Percentiles rank a stretch among this genome's conserved stretches.
phyloP scores from a whole-genome alignment of 495 filamentous ascomycete species.

The Aspergillus biplanus region DNA sequence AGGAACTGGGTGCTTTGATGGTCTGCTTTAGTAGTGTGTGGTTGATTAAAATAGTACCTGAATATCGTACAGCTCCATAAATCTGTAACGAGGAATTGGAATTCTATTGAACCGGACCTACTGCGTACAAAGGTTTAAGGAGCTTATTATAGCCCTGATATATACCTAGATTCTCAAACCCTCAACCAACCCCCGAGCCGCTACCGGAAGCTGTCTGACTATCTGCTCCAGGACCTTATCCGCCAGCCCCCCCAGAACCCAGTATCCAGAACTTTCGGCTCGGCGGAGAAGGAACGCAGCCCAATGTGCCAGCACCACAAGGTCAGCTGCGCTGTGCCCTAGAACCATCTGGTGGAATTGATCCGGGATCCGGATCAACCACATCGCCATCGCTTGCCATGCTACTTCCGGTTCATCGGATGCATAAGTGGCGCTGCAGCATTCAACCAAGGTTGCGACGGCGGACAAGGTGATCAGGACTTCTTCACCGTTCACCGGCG shows the following conservation, averaged over 20 bases:
- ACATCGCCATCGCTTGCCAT: constrained; percentile 9
- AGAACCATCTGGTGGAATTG: constrained; percentile 9
- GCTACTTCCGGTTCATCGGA: not conserved
- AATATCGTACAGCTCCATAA: too few relatives aligned
- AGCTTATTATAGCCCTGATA: too few relatives aligned
- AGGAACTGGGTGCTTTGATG: too few relatives aligned
- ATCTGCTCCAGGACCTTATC: not conserved
- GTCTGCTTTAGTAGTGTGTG: too few relatives aligned
- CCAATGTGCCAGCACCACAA: constrained; percentile 15
- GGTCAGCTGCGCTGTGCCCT: not conserved
- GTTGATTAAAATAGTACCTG: too few relatives aligned
- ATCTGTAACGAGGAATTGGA: too few relatives aligned
- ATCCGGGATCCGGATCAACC: not conserved
- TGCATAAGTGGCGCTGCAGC: constrained; percentile 1
- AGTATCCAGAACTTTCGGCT: constrained; percentile 3
- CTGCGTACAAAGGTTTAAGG: too few relatives aligned
- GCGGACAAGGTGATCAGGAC: constrained; percentile 1
- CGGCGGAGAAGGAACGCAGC: constrained; percentile 8
- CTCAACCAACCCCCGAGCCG: too few relatives aligned
- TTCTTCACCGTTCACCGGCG: constrained; percentile 3
- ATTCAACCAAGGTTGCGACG: constrained; percentile 2
- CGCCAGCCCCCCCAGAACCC: constrained; percentile 3
- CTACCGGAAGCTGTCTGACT: not conserved
- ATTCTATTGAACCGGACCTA: too few relatives aligned
- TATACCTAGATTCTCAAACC: too few relatives aligned